A percentile compares a stretch with the other conserved stretches of the same genome.
phyloP scores from a whole-genome alignment of 345 rosid genomes.

The Eucalyptus brandiana region DNA sequence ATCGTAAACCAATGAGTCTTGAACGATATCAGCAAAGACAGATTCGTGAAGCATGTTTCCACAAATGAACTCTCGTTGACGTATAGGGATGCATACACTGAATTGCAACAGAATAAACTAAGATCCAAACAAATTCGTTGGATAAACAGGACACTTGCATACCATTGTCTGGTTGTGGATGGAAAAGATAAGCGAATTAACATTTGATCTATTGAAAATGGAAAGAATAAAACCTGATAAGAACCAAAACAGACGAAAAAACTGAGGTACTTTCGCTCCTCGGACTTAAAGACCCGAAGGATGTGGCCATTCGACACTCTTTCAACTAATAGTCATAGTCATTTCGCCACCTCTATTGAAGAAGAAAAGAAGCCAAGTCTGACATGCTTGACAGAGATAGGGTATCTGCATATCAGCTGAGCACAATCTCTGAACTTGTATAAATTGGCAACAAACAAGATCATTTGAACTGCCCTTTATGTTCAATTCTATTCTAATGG shows the following conservation, averaged over 20 bases:
- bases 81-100: neutral
- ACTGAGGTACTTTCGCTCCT: neutral
- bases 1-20: neutral
- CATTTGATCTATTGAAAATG: neutral
- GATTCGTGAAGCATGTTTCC: neutral
- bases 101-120: neutral
- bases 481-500: neutral
- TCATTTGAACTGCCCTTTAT: neutral
- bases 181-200: neutral
- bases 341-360: neutral
- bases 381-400: neutral
- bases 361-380: neutral
- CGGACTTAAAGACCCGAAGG: rapidly evolving
- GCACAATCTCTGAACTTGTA: neutral
- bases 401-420: neutral
- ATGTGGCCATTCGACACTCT: neutral
- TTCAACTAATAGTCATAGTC: neutral
- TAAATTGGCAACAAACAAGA: neutral
- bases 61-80: neutral
- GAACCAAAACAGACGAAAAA: neutral
- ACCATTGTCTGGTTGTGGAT: neutral
- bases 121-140: neutral
- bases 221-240: neutral
- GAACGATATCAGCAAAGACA: neutral
- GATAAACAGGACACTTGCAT: neutral